Evolutionary conservation across 148 eudicot species (phyloP).

Genomic region (Hydrangea macrophylla): DNA sequence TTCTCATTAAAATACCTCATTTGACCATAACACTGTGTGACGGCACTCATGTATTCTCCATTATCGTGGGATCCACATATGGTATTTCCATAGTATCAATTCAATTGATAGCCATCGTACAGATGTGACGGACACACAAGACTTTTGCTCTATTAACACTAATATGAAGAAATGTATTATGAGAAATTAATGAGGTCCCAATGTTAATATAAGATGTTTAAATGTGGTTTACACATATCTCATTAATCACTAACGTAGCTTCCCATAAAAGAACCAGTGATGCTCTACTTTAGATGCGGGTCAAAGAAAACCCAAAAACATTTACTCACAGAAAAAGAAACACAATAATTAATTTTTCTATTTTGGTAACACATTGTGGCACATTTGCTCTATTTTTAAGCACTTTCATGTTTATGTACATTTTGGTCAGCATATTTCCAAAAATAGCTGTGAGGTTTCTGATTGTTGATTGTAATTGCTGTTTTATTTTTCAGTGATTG

Average conservation of each 20-base stretch:
- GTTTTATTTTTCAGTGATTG: constrained; percentile 24
- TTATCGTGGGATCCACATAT: too few relatives aligned
- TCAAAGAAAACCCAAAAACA: neutral
- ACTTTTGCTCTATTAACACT: too few relatives aligned
- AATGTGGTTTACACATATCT: neutral
- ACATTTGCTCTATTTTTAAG: neutral
- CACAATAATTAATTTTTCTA: too few relatives aligned
- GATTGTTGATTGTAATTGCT: neutral
- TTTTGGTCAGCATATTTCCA: neutral
- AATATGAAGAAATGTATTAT: too few relatives aligned
- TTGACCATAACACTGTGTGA: too few relatives aligned
- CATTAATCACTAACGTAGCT: neutral
- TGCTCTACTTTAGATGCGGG: neutral
- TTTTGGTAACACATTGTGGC: neutral
- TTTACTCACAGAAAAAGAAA: too few relatives aligned
- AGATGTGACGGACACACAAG: too few relatives aligned
- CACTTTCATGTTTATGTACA: neutral
- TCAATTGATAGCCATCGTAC: too few relatives aligned
- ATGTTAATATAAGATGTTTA: neutral
- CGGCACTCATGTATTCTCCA: too few relatives aligned
- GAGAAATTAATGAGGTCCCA: neutral
- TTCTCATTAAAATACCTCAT: too few relatives aligned
- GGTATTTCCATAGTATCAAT: too few relatives aligned
- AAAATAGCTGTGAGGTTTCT: neutral
- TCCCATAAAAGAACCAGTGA: neutral